Conservation (phyloP, 2,329 filamentous ascomycete species). For the Aspergillus pseudoglaucus region DNA sequence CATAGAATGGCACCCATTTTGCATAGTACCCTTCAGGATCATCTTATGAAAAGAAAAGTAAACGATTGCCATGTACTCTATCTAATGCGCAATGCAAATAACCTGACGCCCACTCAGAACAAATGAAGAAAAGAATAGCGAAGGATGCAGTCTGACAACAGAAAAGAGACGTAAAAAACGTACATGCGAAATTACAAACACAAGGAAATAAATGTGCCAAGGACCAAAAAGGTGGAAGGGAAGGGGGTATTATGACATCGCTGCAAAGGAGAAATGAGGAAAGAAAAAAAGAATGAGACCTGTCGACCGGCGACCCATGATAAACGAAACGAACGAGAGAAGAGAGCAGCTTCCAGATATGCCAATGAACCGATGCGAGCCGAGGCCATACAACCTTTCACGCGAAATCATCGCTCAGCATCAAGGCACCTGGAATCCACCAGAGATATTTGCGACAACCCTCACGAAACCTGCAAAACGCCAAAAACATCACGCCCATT, state of each 20-base stretch:
- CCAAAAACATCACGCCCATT: slow-evolving; percentile 32
- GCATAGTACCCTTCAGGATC: too few species aligned
- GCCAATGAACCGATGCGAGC: not conserved
- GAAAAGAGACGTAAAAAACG: not conserved
- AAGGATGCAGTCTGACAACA: not conserved
- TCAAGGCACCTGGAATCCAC: not conserved
- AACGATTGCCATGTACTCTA: slow-evolving; percentile 1
- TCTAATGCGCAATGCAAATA: not conserved
- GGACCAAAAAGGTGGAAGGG: slow-evolving; percentile 1
- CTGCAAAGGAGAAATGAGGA: not conserved
- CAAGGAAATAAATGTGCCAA: not conserved
- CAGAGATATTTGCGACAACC: not conserved
- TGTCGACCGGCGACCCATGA: slow-evolving; percentile 25
- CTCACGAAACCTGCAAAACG: slow-evolving; percentile 30
- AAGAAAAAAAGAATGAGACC: slow-evolving; percentile 6
- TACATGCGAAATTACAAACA: not conserved
- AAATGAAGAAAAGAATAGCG: not conserved
- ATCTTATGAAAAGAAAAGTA: not conserved
- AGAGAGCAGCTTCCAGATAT: slow-evolving; percentile 3
- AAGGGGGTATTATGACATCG: slow-evolving; percentile 9
- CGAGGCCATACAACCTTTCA: too few species aligned
- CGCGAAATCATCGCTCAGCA: not conserved
- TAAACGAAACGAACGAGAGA: slow-evolving; percentile 7
- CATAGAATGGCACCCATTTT: too few species aligned
- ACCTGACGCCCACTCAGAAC: not conserved